Evolutionary conservation across 1,284 basidiomycete species (phyloP).

Genomic region (Leucocoprinus gongylophorus): DNA sequence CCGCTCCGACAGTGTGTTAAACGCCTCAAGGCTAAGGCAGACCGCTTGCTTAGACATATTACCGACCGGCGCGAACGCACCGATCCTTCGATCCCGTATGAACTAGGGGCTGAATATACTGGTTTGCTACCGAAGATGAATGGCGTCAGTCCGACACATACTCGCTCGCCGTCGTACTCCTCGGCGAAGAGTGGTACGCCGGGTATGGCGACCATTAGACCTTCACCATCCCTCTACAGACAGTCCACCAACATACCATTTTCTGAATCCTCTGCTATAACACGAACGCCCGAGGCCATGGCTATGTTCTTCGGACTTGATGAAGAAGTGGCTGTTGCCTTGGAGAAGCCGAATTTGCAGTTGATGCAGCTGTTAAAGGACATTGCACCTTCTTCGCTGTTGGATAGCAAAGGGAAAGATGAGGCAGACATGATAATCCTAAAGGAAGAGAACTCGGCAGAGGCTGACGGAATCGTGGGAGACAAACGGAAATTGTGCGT

Average conservation of each 20-base stretch:
- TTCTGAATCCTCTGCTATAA: constrained; percentile 61
- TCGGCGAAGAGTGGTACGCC: constrained; percentile 21
- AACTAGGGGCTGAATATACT: constrained; percentile 32
- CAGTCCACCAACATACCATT: constrained; percentile 41
- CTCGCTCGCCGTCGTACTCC: constrained; percentile 28
- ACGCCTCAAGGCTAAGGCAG: constrained; percentile 73
- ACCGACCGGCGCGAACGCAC: constrained; percentile 79
- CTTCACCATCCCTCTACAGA: constrained; percentile 18
- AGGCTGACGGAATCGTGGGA: constrained; percentile 38
- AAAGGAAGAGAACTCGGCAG: constrained; percentile 24
- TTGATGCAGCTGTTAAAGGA: constrained; percentile 34
- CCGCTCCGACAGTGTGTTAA: constrained; percentile 75
- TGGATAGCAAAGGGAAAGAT: constrained; percentile 29
- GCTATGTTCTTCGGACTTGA: constrained; percentile 52
- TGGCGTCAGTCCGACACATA: constrained; percentile 28
- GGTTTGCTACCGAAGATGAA: constrained; percentile 29
- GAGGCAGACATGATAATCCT: constrained; percentile 24
- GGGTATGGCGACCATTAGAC: constrained; percentile 21
- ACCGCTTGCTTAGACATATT: constrained; percentile 79
- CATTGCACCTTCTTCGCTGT: constrained; percentile 27
- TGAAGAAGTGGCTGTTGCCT: constrained; percentile 24
- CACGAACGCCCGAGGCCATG: constrained; percentile 78
- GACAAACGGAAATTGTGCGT: constrained; percentile 61
- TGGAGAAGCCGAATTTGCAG: constrained; percentile 13
- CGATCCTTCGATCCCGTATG: constrained; percentile 52